Percentiles rank a stretch among this genome's conserved stretches.
phyloP scores from a whole-genome alignment of 768 basidiomycete genomes.

The Clathrus columnatus region DNA sequence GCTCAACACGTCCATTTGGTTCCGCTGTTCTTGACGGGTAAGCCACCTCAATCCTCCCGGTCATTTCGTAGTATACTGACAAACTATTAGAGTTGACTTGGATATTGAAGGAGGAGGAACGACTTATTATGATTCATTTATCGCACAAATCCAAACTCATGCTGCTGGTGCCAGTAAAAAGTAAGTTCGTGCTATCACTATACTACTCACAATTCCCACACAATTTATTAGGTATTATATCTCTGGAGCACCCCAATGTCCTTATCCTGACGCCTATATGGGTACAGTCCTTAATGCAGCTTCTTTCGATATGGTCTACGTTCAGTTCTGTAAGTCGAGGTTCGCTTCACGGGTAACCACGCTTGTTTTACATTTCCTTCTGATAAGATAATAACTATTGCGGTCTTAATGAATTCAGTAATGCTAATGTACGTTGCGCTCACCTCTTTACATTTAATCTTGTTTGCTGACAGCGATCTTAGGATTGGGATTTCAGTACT shows the following conservation, averaged over 20 bases:
- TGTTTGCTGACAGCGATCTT: background rate
- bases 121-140: constrained; percentile 10
- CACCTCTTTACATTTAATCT: background rate
- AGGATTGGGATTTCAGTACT: constrained; percentile 42
- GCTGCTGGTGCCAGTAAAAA: constrained; percentile 9
- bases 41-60: background rate
- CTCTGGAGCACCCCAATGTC: constrained; percentile 16
- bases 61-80: background rate
- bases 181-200: background rate
- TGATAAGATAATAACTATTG: constrained; percentile 14
- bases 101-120: constrained; percentile 14
- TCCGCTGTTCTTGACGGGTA: constrained; percentile 15
- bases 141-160: constrained; percentile 13
- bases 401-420: background rate
- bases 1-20: constrained; percentile 14
- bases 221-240: constrained; percentile 12
- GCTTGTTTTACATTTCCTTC: background rate
- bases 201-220: background rate
- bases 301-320: constrained; percentile 14
- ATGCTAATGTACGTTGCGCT: constrained; percentile 31
- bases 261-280: constrained; percentile 13
- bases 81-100: constrained; percentile 15
- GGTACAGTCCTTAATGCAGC: constrained; percentile 14
- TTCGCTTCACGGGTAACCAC: background rate
- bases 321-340: constrained; percentile 16